phyloP scores from a whole-genome alignment of 352 stramenopile species.

The Blastocystis sp. region DNA sequence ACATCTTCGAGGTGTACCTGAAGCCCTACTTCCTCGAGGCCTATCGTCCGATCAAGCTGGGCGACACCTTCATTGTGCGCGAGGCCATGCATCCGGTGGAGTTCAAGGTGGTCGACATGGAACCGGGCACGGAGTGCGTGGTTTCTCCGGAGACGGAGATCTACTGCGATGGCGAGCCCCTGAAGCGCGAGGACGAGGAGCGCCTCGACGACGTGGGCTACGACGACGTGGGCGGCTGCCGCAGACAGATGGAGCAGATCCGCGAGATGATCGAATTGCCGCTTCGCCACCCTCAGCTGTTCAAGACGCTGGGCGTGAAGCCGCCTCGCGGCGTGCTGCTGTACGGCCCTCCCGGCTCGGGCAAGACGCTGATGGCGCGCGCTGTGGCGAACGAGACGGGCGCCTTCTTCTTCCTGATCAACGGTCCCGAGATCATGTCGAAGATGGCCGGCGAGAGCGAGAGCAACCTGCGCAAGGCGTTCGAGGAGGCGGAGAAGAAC shows the following conservation, averaged over 20 bases:
- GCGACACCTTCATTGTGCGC: constrained; percentile 95
- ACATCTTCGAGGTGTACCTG: constrained; percentile 99
- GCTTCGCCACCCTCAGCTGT: constrained; percentile 91
- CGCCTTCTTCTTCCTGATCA: constrained; percentile 99
- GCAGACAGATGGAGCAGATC: constrained; percentile 98
- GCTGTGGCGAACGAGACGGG: constrained; percentile 97
- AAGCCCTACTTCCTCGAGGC: constrained; percentile 99
- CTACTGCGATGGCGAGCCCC: constrained; percentile 95
- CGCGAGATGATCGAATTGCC: constrained; percentile 99
- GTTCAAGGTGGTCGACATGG: constrained; percentile 99
- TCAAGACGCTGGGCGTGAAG: constrained; percentile 98
- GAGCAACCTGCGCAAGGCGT: constrained; percentile 89
- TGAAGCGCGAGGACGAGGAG: constrained; percentile 97
- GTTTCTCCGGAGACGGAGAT: constrained; percentile 98
- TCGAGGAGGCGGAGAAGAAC: constrained; percentile 98
- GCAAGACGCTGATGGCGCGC: constrained; percentile 97
- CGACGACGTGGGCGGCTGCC: constrained; percentile 96
- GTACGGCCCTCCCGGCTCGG: constrained; percentile 93
- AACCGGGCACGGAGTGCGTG: constrained; percentile 94
- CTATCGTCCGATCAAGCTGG: constrained; percentile 97
- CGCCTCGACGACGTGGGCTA: constrained; percentile 97
- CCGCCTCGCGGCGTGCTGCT: constrained; percentile 96
- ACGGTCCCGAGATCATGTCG: constrained; percentile 99
- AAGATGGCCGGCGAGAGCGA: constrained; percentile 90
- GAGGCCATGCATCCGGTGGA: constrained; percentile 98